Evolutionary conservation across 169 alveolate species (phyloP), one percentile per base, ranked within the genome.

Genomic region (Babesia divergens): DNA sequence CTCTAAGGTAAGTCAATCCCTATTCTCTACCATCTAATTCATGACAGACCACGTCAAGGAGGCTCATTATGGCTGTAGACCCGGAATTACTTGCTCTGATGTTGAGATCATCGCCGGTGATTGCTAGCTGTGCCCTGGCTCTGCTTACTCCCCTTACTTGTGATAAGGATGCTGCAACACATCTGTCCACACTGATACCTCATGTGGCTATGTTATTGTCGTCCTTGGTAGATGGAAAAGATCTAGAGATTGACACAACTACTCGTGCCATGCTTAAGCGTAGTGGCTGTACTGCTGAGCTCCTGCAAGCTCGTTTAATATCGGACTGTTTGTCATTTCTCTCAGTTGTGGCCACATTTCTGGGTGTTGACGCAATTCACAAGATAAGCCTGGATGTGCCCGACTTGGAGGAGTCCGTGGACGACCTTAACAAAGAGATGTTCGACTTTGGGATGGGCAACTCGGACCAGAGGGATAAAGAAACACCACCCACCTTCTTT

Each of bases 21-120:
- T 14, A 13, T 29, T 16, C n/a, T 38, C 13, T 5, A 1, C 16
- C 11, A 3, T 2, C 11, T 29, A 37, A 0, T 18, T 18, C n/a
- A 14, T 59, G 32, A 18, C 47, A 72, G 83, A 53, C n/a, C 24
- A n/a, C 24, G 11, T 16, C 67, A 2, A 14, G 8, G 34, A 44
- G 79, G 54, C n/a, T 50, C 20, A 16, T 75, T 7, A 75, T 65
- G 79, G 69, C 85, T 5, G 31, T 75, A 4, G 85, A 75, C 24
- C 85, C 85, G 1, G 85, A 75, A 40, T 75, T 52, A 44, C 3
- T 75, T 1, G 68, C 68, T 0, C 18, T 75, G 37, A 34, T 75
- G 72, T 43, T 75, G 20, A n/a, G 85, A 18, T 75, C 81, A 6
- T 75, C 85, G 7, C 22, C 42, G 7, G 44, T 55, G n/a, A 47